Evolutionary conservation across 2,329 filamentous ascomycete species (phyloP).

Genomic region (Pestalotiopsis sp.): DNA sequence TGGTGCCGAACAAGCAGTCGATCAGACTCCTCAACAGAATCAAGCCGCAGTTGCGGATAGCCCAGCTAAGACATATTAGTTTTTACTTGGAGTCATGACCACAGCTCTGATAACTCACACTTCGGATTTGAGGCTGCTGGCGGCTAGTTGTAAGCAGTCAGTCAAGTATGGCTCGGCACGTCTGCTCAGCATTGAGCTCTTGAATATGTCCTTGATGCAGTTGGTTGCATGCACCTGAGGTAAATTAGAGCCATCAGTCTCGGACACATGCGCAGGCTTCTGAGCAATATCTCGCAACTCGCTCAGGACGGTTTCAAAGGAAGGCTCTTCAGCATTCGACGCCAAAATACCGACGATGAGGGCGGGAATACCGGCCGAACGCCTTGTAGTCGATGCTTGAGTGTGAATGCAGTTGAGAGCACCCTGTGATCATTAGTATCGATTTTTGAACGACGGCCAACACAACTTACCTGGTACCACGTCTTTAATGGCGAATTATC

Average conservation of each 20-base stretch:
- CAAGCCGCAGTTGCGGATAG: conserved; percentile 88
- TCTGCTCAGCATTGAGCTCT: conserved; percentile 72
- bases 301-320: conserved; percentile 65
- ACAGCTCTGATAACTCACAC: conserved; percentile 51
- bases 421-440: conserved; percentile 42
- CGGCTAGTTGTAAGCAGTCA: conserved; percentile 75
- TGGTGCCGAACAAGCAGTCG: conserved; percentile 74
- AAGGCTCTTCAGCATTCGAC: conserved; percentile 58
- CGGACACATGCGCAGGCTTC: conserved; percentile 50
- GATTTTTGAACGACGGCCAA: neutral
- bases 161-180: conserved; percentile 74
- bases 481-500: conserved; percentile 51
- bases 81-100: too few relatives aligned
- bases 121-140: conserved; percentile 73
- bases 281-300: conserved; percentile 62
- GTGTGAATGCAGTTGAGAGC: conserved; percentile 70
- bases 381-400: conserved; percentile 79
- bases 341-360: conserved; percentile 80
- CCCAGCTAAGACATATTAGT: conserved; percentile 62
- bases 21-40: conserved; percentile 86
- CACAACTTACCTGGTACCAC: conserved; percentile 67
- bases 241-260: conserved; percentile 65
- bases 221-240: conserved; percentile 96
- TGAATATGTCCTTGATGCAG: conserved; percentile 89
- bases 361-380: conserved; percentile 89